A percentile compares a stretch with the other conserved stretches of the same genome.
Conservation (phyloP, 1,284 basidiomycete species). For the Apiotrichum sp. region DNA sequence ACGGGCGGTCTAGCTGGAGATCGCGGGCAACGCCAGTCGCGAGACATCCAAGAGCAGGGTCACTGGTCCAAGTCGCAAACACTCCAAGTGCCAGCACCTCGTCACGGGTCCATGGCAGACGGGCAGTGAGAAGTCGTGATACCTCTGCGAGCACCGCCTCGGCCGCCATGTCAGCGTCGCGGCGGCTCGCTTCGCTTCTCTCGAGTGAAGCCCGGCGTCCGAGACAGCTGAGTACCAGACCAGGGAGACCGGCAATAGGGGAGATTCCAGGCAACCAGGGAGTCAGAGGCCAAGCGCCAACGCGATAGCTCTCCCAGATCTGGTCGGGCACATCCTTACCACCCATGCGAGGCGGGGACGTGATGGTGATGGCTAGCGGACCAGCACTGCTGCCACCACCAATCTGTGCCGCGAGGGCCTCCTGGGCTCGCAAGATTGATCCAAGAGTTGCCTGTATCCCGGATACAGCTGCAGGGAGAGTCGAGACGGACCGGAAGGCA, state of each 20-base stretch:
- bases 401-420: constrained; percentile 8
- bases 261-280: constrained; percentile 42
- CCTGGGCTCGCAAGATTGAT: constrained; percentile 11
- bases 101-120: constrained; percentile 33
- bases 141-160: constrained; percentile 27
- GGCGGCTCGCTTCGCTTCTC: constrained; percentile 20
- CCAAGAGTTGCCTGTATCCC: constrained; percentile 15
- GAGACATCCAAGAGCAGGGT: constrained; percentile 30
- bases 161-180: constrained; percentile 22
- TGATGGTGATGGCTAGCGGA: background rate
- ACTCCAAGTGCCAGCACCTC: constrained; percentile 40
- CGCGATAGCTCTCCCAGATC: constrained; percentile 36
- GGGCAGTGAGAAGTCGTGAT: constrained; percentile 23
- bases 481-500: constrained; percentile 11
- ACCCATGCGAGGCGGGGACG: background rate
- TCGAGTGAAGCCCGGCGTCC: constrained; percentile 32
- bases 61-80: constrained; percentile 43
- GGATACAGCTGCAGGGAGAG: constrained; percentile 9
- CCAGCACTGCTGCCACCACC: background rate
- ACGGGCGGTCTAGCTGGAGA: constrained; percentile 27
- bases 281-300: constrained; percentile 40
- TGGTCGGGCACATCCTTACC: constrained; percentile 24
- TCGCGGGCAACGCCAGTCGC: constrained; percentile 35
- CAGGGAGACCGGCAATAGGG: constrained; percentile 30
- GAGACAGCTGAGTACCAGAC: constrained; percentile 29